Evolutionary conservation across 2,329 filamentous ascomycete species (phyloP).

Genomic region (Fusarium aywerte): DNA sequence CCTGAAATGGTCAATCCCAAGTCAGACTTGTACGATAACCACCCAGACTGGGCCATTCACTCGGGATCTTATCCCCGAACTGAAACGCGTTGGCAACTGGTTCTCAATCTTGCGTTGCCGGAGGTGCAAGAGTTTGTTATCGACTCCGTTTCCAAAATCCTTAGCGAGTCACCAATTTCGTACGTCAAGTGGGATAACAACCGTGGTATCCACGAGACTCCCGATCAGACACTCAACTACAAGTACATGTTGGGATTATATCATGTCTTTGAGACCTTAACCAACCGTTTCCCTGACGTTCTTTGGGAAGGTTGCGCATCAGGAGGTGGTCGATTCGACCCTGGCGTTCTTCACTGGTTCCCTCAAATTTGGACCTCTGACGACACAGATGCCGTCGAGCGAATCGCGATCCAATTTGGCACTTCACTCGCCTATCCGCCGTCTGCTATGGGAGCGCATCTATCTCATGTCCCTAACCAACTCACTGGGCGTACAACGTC

Average conservation of each 20-base stretch:
- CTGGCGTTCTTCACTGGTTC: constrained; percentile 72
- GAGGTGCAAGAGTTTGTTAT: constrained; percentile 74
- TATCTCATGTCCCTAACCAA: constrained; percentile 70
- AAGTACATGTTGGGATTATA: constrained; percentile 73
- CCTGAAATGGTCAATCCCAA: constrained; percentile 75
- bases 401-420: constrained; percentile 71
- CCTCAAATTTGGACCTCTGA: constrained; percentile 74
- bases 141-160: constrained; percentile 62
- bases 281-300: constrained; percentile 68
- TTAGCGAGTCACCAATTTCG: constrained; percentile 63
- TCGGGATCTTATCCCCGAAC: constrained; percentile 67
- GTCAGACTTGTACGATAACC: constrained; percentile 68
- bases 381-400: constrained; percentile 70
- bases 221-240: constrained; percentile 64
- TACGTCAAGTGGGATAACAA: constrained; percentile 79
- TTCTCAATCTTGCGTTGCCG: constrained; percentile 68
- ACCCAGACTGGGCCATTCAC: constrained; percentile 72
- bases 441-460: constrained; percentile 72
- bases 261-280: constrained; percentile 69
- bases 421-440: constrained; percentile 72
- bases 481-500: constrained; percentile 64
- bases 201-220: constrained; percentile 69
- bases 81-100: constrained; percentile 66
- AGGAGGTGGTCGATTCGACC: constrained; percentile 72
- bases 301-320: constrained; percentile 75